A percentile compares a stretch with the other conserved stretches of the same genome.
Conservation (phyloP, 495 filamentous ascomycete genomes). For the Geoglossum glabrum region DNA sequence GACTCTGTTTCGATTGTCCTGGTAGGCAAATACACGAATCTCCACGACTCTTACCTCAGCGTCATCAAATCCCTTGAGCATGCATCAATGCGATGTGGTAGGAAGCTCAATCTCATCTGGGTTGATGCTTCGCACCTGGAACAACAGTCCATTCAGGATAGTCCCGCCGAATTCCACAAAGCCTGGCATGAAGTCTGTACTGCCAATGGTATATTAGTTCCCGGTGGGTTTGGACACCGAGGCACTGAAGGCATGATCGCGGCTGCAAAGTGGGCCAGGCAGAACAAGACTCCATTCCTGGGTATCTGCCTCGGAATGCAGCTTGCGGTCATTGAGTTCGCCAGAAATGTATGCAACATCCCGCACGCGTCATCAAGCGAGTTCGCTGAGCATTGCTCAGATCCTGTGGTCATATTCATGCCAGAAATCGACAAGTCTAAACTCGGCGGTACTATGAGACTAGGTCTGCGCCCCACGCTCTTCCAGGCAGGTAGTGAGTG, state of each 20-base stretch:
- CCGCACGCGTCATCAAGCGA: conserved; percentile 43
- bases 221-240: conserved; percentile 70
- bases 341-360: conserved; percentile 48
- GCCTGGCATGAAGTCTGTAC: conserved; percentile 69
- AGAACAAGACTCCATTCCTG: conserved; percentile 61
- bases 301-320: conserved; percentile 95
- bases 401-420: conserved; percentile 72
- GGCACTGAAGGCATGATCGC: conserved; percentile 79
- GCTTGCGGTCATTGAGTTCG: conserved; percentile 76
- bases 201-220: conserved; percentile 43
- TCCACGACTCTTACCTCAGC: conserved; percentile 68
- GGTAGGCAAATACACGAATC: conserved; percentile 75
- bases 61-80: conserved; percentile 79
- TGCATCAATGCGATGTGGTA: conserved; percentile 64
- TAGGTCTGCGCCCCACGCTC: conserved; percentile 51
- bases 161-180: conserved; percentile 62
- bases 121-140: conserved; percentile 77
- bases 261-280: conserved; percentile 64
- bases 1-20: conserved; percentile 65
- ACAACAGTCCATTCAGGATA: conserved; percentile 27
- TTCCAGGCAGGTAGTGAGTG: conserved; percentile 68
- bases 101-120: conserved; percentile 63
- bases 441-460: conserved; percentile 83
- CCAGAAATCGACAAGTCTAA: conserved; percentile 57
- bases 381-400: conserved; percentile 29